Evolutionary conservation across 108 stramenopile genomes (phyloP), one percentile per base, ranked within the genome.

Genomic region (Aureococcus anophagefferens): DNA sequence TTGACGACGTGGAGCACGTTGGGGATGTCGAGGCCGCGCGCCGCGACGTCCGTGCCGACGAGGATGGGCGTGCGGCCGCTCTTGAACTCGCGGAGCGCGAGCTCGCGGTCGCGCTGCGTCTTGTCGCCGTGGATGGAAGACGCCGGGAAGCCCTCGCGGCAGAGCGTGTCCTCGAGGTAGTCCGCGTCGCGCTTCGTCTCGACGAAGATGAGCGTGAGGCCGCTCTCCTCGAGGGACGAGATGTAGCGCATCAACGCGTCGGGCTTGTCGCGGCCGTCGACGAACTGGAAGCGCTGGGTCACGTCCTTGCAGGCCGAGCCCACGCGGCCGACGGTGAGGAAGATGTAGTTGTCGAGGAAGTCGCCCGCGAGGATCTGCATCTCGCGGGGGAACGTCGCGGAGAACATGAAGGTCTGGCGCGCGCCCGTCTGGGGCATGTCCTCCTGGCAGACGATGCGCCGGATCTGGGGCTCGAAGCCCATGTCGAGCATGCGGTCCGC

Each of bases 121-220:
- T 97, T 95, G 84, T 98, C 96, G 28, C 98, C 96, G 71, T 97
- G 98, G 73, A 99, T 97, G 36, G 91, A 93, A 67, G 89, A 90
- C 25, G 93, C 93, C 34, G 93, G 93, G 77, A 95, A 94, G 32
- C 91, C 91, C 46, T 85, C 73, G 33, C 65, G 72, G 73, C 89
- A 92, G 28, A 97, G 86, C 29, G 90, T 77, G 68, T 96, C 86
- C 83, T 98, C 95, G 17, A 98, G 73, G 74, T 90, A 90, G 73
- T 98, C 97, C 45, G 93, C 94, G 63, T 82, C 85, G 36, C 97
- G 90, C 90, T 98, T 98, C 46, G 95, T 96, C 80, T 98, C 97
- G 33, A 94, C 93, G 77, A 98, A 98, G 71, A 98, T 89, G 31
- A 98, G 90, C 45, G 96, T 95, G 33, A 98, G 88, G 25, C 97